phyloP scores from a whole-genome alignment of 202 grass and related monocot species.

The Zizania palustris region DNA sequence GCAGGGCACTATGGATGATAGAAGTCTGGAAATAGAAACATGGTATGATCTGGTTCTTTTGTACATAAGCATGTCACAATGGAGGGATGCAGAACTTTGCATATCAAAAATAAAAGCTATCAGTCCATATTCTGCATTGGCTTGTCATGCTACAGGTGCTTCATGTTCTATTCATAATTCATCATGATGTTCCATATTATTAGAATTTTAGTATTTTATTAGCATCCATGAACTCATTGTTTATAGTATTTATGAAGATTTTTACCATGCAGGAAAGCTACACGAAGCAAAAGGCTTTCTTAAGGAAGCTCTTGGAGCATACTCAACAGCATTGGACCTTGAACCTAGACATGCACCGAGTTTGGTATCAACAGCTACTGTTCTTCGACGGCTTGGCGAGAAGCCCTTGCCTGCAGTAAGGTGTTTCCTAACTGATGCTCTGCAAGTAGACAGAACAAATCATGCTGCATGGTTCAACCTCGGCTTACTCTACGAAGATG shows the following conservation, averaged over 20 bases:
- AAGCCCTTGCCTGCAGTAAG: constrained; percentile 56
- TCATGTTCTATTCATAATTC: constrained; percentile 10
- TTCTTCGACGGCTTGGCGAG: constrained; percentile 56
- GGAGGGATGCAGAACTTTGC: constrained; percentile 77
- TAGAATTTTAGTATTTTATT: constrained; percentile 2
- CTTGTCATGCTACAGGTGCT: constrained; percentile 77
- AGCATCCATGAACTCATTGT: not conserved
- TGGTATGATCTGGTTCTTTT: constrained; percentile 86
- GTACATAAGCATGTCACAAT: constrained; percentile 77
- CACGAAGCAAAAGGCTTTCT: constrained; percentile 62
- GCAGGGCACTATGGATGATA: constrained; percentile 64
- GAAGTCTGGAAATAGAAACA: constrained; percentile 66
- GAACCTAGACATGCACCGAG: constrained; percentile 72
- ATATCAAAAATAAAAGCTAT: constrained; percentile 60
- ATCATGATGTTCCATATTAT: not conserved
- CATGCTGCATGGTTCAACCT: constrained; percentile 93
- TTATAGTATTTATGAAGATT: constrained; percentile 27
- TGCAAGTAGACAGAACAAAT: constrained; percentile 70
- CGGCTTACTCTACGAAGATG: constrained; percentile 67
- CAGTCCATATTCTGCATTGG: constrained; percentile 54
- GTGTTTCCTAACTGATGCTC: constrained; percentile 67
- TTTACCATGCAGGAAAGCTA: constrained; percentile 57
- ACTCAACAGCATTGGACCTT: constrained; percentile 65
- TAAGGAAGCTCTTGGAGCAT: constrained; percentile 63
- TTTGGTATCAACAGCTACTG: constrained; percentile 62